Percentiles rank a stretch among this genome's conserved stretches.
These are phyloP conservation scores for Carex arenaria DNA, from an alignment of 202 grass and related monocot species.

Conservation along the genomic window DNA sequence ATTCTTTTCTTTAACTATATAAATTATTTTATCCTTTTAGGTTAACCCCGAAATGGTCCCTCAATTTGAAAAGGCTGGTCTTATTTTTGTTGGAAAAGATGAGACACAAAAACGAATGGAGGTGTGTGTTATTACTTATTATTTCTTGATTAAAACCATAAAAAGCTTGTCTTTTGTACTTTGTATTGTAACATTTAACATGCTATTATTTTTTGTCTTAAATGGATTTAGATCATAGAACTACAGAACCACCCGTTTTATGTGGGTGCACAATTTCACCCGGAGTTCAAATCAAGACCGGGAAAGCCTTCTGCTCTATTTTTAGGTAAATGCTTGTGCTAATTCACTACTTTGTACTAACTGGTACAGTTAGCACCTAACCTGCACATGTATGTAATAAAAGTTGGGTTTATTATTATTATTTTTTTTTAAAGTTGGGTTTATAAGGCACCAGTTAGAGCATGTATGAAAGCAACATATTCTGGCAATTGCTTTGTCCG, in stretches of 20 bases:
- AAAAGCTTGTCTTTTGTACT: not conserved
- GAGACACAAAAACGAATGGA: conserved; percentile 80
- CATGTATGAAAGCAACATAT: not conserved
- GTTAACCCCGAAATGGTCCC: conserved; percentile 88
- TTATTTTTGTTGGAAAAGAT: conserved; percentile 90
- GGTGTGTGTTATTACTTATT: conserved; percentile 46
- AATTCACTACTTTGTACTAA: not conserved
- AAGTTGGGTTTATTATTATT: not conserved
- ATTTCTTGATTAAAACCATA: not conserved
- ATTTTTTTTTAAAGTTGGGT: not conserved
- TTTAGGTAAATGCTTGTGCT: conserved; percentile 54
- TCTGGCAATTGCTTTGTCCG: not conserved
- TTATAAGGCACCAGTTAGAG: not conserved
- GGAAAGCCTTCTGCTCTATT: conserved; percentile 86
- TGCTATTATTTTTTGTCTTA: conserved; percentile 2
- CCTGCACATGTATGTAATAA: not conserved
- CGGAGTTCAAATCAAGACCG: conserved; percentile 95
- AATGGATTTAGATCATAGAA: conserved; percentile 73
- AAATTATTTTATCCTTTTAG: conserved; percentile 34
- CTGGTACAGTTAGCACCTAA: not conserved
- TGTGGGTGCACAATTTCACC: conserved; percentile 83
- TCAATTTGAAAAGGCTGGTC: conserved; percentile 72
- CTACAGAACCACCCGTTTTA: conserved; percentile 72
- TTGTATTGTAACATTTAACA: not conserved
- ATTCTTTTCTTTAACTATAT: conserved; percentile 4